Evolutionary conservation across 2,329 filamentous ascomycete genomes (phyloP).

Genomic region (Monosporascus sp.): DNA sequence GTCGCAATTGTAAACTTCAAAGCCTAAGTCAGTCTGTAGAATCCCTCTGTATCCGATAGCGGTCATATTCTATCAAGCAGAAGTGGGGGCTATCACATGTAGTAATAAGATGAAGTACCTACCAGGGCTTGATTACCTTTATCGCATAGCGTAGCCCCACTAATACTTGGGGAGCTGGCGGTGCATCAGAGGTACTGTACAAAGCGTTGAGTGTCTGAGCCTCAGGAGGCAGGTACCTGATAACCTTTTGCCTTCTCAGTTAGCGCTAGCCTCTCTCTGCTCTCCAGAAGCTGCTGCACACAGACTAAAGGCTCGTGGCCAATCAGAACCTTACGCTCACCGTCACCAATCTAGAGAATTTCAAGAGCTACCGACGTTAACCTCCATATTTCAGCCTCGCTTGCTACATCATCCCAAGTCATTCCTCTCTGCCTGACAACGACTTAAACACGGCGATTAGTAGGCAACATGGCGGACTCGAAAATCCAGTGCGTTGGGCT

Average conservation of each 20-base stretch:
- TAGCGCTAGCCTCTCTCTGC: constrained; percentile 1
- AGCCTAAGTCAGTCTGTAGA: background rate
- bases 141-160: too few species aligned
- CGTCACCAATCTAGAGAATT: too few species aligned
- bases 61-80: background rate
- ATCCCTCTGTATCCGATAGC: background rate
- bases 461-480: constrained; percentile 25
- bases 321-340: too few species aligned
- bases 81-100: background rate
- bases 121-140: background rate
- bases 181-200: too few species aligned
- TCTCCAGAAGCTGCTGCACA: background rate
- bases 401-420: too few species aligned
- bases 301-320: too few species aligned
- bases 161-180: too few species aligned
- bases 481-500: constrained; percentile 61
- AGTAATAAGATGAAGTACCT: background rate
- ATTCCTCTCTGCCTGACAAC: background rate
- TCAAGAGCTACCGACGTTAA: background rate
- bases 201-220: too few species aligned
- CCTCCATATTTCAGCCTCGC: constrained; percentile 11
- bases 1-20: constrained; percentile 6
- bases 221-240: background rate
- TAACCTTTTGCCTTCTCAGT: constrained; percentile 6
- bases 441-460: background rate